Evolutionary conservation across 2,329 filamentous ascomycete species (phyloP).

Genomic region (Dactylonectria macrodidyma): DNA sequence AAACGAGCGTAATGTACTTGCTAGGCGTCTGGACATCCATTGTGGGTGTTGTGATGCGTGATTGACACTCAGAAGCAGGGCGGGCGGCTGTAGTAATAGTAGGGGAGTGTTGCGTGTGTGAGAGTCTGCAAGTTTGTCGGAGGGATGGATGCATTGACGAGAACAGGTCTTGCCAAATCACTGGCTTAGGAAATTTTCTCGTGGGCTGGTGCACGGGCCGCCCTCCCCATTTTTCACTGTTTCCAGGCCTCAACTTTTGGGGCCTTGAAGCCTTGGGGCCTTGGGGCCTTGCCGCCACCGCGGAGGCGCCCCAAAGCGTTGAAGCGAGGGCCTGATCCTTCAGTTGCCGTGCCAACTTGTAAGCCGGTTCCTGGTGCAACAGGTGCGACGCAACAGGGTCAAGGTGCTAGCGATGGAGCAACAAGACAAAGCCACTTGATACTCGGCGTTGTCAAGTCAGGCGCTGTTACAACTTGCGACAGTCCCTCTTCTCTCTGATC

Average conservation of each 20-base stretch:
- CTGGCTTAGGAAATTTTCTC: conserved; percentile 40
- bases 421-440: conserved; percentile 39
- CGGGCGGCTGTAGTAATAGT: conserved; percentile 28
- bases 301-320: background rate
- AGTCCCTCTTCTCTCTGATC: conserved; percentile 21
- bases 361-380: conserved; percentile 47
- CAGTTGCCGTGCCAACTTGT: conserved; percentile 55
- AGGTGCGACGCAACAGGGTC: conserved; percentile 40
- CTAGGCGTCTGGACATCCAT: conserved; percentile 54
- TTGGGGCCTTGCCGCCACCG: background rate
- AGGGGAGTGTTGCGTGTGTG: conserved; percentile 23
- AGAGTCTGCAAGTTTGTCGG: conserved; percentile 30
- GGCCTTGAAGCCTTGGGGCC: conserved; percentile 13
- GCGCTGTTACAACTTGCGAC: conserved; percentile 31
- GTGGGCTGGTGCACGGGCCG: conserved; percentile 43
- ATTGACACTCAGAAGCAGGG: conserved; percentile 9
- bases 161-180: conserved; percentile 35
- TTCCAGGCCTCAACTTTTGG: conserved; percentile 21
- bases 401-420: conserved; percentile 27
- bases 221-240: conserved; percentile 31
- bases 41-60: conserved; percentile 8
- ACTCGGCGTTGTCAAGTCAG: conserved; percentile 35
- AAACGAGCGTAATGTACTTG: conserved; percentile 85
- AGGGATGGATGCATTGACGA: conserved; percentile 32
- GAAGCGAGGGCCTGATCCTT: conserved; percentile 10